A percentile compares a stretch with the other conserved stretches of the same genome.
phyloP scores from a whole-genome alignment of 2,329 filamentous ascomycete species.

The Aspergillus costaricaensis region DNA sequence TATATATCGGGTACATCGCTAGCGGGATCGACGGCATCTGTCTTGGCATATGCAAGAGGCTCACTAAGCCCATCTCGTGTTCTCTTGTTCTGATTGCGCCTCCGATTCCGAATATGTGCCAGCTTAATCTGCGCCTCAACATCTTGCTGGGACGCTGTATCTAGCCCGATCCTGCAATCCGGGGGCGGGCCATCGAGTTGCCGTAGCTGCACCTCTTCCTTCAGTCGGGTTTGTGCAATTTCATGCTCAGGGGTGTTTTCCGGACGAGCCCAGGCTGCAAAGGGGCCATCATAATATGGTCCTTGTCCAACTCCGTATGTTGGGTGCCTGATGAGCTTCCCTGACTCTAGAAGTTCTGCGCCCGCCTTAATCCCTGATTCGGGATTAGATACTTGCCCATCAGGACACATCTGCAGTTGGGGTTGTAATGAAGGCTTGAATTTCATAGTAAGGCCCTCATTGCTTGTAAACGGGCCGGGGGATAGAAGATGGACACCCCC shows the following conservation, averaged over 20 bases:
- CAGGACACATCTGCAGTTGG: background rate
- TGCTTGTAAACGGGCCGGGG: slow-evolving; percentile 31
- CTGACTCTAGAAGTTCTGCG: slow-evolving; percentile 32
- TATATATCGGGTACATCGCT: slow-evolving; percentile 20
- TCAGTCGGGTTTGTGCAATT: slow-evolving; percentile 28
- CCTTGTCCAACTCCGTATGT: slow-evolving; percentile 45
- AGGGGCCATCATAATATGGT: slow-evolving; percentile 43
- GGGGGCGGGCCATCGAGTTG: slow-evolving; percentile 35
- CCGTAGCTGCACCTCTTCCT: slow-evolving; percentile 26
- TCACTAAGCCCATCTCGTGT: slow-evolving; percentile 10
- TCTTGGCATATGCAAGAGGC: background rate
- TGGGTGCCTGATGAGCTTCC: slow-evolving; percentile 38
- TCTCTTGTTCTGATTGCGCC: slow-evolving; percentile 22
- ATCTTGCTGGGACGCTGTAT: slow-evolving; percentile 17
- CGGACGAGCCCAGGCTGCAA: slow-evolving; percentile 43
- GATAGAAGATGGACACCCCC: slow-evolving; percentile 57
- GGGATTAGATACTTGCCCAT: slow-evolving; percentile 17
- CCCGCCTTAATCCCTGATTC: slow-evolving; percentile 31
- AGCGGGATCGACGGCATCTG: slow-evolving; percentile 21
- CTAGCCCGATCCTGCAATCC: slow-evolving; percentile 24
- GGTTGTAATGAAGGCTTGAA: slow-evolving; percentile 28
- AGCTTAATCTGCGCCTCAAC: slow-evolving; percentile 28
- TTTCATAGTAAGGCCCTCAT: slow-evolving; percentile 24
- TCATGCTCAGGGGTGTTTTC: slow-evolving; percentile 22
- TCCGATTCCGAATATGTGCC: slow-evolving; percentile 32